These are phyloP conservation scores for Mycena citricolor DNA, from an alignment of 1,284 basidiomycete genomes.

Conservation along the genomic window DNA sequence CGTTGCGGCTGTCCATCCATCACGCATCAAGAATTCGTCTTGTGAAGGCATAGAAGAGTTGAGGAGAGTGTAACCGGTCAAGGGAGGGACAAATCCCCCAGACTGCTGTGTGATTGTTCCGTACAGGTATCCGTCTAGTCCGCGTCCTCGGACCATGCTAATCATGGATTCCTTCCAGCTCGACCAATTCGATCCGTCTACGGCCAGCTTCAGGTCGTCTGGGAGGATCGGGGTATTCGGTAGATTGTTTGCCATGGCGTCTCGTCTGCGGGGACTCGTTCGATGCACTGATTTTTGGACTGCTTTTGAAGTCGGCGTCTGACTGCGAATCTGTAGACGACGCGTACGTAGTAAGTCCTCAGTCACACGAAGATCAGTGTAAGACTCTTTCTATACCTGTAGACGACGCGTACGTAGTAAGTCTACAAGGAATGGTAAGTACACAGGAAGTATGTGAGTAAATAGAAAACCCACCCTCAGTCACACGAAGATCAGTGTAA, in stretches of 20 bases:
- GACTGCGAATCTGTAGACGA: slow-evolving; percentile 19
- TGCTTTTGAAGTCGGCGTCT: slow-evolving; percentile 7
- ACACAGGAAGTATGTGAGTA: slow-evolving; percentile 1
- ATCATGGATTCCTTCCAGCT: slow-evolving; percentile 6
- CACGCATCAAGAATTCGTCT: slow-evolving; percentile 10
- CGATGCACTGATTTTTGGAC: neutral
- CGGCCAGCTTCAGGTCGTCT: slow-evolving; percentile 2
- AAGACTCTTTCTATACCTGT: slow-evolving; percentile 12
- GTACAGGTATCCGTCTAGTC: slow-evolving; percentile 2
- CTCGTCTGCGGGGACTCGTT: neutral
- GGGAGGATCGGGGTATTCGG: slow-evolving; percentile 3
- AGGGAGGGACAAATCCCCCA: too few relatives aligned
- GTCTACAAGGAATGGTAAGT: slow-evolving; percentile 7
- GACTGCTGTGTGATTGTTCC: too few relatives aligned
- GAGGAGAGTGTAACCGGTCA: too few relatives aligned
- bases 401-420: neutral
- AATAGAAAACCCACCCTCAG: slow-evolving; percentile 10
- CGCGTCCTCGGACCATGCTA: slow-evolving; percentile 3
- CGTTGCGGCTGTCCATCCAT: slow-evolving; percentile 1
- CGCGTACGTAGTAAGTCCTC: slow-evolving; percentile 8
- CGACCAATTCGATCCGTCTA: slow-evolving; percentile 5
- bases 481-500: slow-evolving; percentile 8
- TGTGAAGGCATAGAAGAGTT: slow-evolving; percentile 7
- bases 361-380: slow-evolving; percentile 1
- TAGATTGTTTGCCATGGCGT: neutral